phyloP scores from a whole-genome alignment of 768 basidiomycete genomes.

The Xerocomus potaroensis region DNA sequence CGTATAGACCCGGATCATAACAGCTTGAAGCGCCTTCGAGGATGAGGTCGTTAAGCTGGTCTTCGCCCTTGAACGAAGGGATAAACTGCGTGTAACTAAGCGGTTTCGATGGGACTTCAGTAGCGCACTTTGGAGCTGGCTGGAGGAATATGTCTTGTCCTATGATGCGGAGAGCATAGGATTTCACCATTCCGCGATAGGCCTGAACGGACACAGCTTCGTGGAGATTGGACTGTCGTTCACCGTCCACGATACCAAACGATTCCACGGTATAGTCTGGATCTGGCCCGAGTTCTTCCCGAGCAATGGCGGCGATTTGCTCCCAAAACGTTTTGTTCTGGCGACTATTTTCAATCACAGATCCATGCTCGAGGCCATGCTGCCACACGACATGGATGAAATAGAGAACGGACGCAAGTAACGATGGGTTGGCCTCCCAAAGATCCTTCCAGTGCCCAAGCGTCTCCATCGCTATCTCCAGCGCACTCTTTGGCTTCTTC shows the following conservation, averaged over 20 bases:
- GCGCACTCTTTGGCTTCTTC: conserved; percentile 49
- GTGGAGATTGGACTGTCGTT: conserved; percentile 50
- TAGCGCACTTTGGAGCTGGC: conserved; percentile 37
- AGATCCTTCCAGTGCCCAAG: conserved; percentile 67
- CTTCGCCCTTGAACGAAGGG: conserved; percentile 53
- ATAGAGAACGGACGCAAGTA: conserved; percentile 67
- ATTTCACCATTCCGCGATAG: conserved; percentile 67
- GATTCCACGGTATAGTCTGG: conserved; percentile 61
- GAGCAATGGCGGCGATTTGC: conserved; percentile 57
- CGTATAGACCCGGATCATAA: conserved; percentile 71
- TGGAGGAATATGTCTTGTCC: conserved; percentile 71
- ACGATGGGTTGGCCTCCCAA: conserved; percentile 73
- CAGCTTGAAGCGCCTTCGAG: conserved; percentile 65
- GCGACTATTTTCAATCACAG: conserved; percentile 51
- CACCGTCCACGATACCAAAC: conserved; percentile 36
- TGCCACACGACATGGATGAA: conserved; percentile 81
- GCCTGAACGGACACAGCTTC: conserved; percentile 59
- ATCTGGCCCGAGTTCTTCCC: conserved; percentile 66
- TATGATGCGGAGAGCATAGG: conserved; percentile 70
- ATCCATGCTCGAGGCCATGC: conserved; percentile 70
- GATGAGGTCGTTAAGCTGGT: conserved; percentile 61
- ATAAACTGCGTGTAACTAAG: conserved; percentile 58
- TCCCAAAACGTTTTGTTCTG: conserved; percentile 65
- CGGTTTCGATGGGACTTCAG: conserved; percentile 44
- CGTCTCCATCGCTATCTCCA: conserved; percentile 63